A percentile compares a stretch with the other conserved stretches of the same genome.
These are phyloP conservation scores for Yarrowia bubula DNA, from an alignment of 805 yeast species.

Conservation along the genomic window DNA sequence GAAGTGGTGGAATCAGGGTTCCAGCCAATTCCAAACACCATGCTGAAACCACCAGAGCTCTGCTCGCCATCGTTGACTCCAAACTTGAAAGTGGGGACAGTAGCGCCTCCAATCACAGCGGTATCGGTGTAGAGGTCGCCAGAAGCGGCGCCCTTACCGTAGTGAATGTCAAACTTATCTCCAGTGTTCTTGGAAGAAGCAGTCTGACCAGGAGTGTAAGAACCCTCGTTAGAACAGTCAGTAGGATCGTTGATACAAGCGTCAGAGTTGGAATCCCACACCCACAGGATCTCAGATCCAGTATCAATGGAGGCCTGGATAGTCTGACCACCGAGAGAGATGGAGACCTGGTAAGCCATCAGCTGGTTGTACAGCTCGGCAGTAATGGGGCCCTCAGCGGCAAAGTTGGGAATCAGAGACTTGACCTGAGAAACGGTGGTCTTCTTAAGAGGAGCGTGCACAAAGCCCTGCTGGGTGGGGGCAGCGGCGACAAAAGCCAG, in stretches of 20 bases:
- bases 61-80: background rate
- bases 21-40: slow-evolving; percentile 1
- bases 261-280: background rate
- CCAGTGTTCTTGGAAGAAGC: background rate
- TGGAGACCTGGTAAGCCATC: background rate
- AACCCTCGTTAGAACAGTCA: background rate
- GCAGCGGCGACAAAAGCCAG: slow-evolving; percentile 7
- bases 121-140: background rate
- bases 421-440: background rate
- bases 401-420: slow-evolving; percentile 6
- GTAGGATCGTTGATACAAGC: background rate
- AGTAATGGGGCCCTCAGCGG: background rate
- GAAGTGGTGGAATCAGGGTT: background rate
- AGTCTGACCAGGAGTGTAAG: background rate
- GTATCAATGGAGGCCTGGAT: background rate
- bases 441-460: background rate
- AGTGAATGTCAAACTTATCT: background rate
- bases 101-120: background rate
- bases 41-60: background rate
- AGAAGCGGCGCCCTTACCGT: background rate
- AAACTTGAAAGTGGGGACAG: background rate
- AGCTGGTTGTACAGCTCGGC: background rate
- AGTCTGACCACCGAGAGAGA: background rate
- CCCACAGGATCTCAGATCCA: slow-evolving; percentile 4
- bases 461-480: background rate